Evolutionary conservation across 192 early-diverging fungal genomes (phyloP).

Genomic region (Diversispora eburnea): DNA sequence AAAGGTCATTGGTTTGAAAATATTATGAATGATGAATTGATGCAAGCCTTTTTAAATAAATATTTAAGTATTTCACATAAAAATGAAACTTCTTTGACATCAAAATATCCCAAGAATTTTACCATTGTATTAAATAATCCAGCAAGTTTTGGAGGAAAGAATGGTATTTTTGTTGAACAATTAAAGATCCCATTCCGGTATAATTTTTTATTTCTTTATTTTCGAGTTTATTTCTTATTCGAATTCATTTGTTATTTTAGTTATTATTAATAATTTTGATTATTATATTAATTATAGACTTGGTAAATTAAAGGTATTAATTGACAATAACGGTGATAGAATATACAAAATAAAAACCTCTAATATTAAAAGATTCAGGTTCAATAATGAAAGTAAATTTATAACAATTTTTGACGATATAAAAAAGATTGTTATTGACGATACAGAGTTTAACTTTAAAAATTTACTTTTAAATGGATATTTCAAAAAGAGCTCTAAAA

Average conservation of each 20-base stretch:
- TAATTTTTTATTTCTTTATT: not conserved
- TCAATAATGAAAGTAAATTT: slow-evolving; percentile 28
- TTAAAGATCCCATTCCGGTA: slow-evolving; percentile 64
- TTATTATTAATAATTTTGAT: not conserved
- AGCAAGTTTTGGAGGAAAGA: slow-evolving; percentile 59
- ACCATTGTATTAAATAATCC: slow-evolving; percentile 63
- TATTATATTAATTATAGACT: slow-evolving; percentile 24
- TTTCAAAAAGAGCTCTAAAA: slow-evolving; percentile 10
- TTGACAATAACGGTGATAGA: slow-evolving; percentile 24
- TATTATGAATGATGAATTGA: slow-evolving; percentile 50
- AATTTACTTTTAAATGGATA: not conserved
- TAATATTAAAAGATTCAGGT: slow-evolving; percentile 61
- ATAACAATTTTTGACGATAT: slow-evolving; percentile 33
- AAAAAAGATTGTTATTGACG: slow-evolving; percentile 40
- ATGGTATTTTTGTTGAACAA: slow-evolving; percentile 66
- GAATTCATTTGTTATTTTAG: no score
- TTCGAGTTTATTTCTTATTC: not conserved
- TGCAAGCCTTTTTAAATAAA: slow-evolving; percentile 47
- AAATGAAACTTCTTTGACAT: not conserved
- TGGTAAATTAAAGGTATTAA: slow-evolving; percentile 30
- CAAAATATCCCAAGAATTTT: slow-evolving; percentile 39
- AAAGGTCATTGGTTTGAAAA: slow-evolving; percentile 69
- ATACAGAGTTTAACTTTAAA: not conserved
- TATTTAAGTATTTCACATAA: slow-evolving; percentile 18
- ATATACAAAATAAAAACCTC: slow-evolving; percentile 53